A percentile compares a stretch with the other conserved stretches of the same genome.
These are phyloP conservation scores for Flaveria bidentis DNA, from an alignment of 129 eudicot genomes.

Conservation along the genomic window DNA sequence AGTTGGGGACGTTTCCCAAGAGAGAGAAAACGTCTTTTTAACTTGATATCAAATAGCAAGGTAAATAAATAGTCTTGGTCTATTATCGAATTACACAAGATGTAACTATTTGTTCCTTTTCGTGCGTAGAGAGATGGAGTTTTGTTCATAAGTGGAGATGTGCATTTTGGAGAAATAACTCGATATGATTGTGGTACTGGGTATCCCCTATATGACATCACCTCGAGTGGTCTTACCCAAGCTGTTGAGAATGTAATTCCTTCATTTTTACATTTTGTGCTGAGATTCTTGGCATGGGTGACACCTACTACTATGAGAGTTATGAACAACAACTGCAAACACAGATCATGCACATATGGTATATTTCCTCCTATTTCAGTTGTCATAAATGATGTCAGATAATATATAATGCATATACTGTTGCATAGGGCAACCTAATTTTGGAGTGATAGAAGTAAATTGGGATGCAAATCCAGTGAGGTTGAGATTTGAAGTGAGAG, in stretches of 20 bases:
- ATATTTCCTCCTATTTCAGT: constrained; percentile 10
- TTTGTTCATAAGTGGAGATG: constrained; percentile 75
- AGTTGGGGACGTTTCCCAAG: constrained; percentile 72
- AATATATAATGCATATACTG: background rate
- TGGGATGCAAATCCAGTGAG: constrained; percentile 57
- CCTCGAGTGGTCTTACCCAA: constrained; percentile 76
- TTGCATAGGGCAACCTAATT: constrained; percentile 56
- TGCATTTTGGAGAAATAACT: constrained; percentile 72
- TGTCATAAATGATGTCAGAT: background rate
- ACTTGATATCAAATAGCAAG: constrained; percentile 60
- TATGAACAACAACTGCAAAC: constrained; percentile 50
- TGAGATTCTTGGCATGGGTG: constrained; percentile 61
- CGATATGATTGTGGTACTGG: constrained; percentile 58
- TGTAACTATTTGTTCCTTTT: background rate
- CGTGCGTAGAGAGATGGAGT: constrained; percentile 61
- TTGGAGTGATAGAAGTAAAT: constrained; percentile 59
- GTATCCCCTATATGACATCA: constrained; percentile 70
- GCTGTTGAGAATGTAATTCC: constrained; percentile 64
- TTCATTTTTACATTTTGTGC: constrained; percentile 40
- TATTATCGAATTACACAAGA: constrained; percentile 12
- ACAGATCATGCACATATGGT: constrained; percentile 71
- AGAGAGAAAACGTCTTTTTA: constrained; percentile 61
- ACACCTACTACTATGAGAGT: constrained; percentile 70
- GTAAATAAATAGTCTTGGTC: constrained; percentile 32
- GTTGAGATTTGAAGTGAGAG: constrained; percentile 64